Evolutionary conservation across 169 alveolate species (phyloP), one percentile per base, ranked within the genome.

Genomic region (Besnoitia besnoiti): DNA sequence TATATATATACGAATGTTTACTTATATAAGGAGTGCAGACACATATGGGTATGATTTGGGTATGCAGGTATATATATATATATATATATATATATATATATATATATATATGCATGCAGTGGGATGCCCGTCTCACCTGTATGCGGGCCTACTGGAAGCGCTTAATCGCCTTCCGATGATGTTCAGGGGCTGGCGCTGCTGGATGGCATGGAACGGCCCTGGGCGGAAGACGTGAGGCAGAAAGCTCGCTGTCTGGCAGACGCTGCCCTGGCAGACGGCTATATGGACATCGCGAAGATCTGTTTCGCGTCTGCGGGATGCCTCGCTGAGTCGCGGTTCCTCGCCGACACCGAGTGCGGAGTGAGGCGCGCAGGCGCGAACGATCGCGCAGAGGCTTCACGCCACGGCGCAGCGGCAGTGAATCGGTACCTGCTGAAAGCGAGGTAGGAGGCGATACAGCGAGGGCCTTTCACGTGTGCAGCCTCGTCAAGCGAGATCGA

Each of bases 291-390:
- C 47, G 98, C 99, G 50, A 99, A 98, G 95, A 96, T 97, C 77
- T 97, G 99, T 96, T 98, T 94, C 93, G 98, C 99, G 10, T 97
- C 98, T 42, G 95, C 97, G 46, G 99, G 99, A 30, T 97, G 97
- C 90, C 96, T 97, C 79, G 97, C 98, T 27, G 97, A 96, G 89
- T 98, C 99, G 27, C 95, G 97, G 62, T 97, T 96, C 92, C 94
- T 97, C 37, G 96, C 27, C 12, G n/a, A n/a, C 44, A 42, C 82
- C 5, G 8, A 39, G 30, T 19, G 27, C 4, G 33, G 33, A 19
- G 67, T n/a, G 30, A 55, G 1, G 30, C 67, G 24, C 67, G 4
- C 67, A 55, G 27, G 24, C n/a, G n/a, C n/a, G 67, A 55, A 16
- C 12, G 14, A 8, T 49, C 67, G 62, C 93, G 92, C 77, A 92